Conservation (phyloP, 441 rosid species). For the Adansonia rubrostipa region DNA sequence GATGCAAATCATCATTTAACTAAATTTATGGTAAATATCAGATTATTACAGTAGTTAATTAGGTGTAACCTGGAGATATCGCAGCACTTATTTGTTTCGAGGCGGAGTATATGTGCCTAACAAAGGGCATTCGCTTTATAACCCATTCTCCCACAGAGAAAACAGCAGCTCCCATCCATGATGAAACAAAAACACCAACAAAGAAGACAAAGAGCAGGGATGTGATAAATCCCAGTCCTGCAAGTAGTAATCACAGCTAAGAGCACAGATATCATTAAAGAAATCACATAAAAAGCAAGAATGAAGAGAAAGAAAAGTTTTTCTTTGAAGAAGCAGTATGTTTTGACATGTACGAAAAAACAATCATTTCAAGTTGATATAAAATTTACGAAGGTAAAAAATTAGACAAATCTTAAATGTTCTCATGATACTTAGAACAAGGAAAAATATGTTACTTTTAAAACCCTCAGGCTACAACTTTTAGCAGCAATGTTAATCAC, state of each 20-base stretch:
- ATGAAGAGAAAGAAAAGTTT: neutral
- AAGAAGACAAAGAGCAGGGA: conserved; percentile 82
- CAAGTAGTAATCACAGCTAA: conserved; percentile 25
- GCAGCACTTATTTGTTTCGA: conserved; percentile 96
- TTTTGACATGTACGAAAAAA: neutral
- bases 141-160: conserved; percentile 92
- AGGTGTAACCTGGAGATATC: conserved; percentile 73
- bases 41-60: conserved; percentile 2
- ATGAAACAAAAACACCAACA: conserved; percentile 91
- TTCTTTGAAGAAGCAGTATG: neutral
- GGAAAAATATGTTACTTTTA: neutral
- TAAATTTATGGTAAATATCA: conserved; percentile 1
- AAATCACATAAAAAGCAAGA: neutral
- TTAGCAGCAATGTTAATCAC: neutral
- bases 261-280: conserved; percentile 5
- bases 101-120: conserved; percentile 83
- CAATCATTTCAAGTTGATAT: neutral
- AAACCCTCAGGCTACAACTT: conserved; percentile 1
- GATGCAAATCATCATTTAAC: conserved; percentile 6
- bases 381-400: neutral
- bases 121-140: conserved; percentile 90
- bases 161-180: conserved; percentile 89
- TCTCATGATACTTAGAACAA: neutral
- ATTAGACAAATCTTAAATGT: neutral
- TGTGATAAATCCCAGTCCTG: conserved; percentile 94